Evolutionary conservation across 176 grass and related monocot species (phyloP).

Genomic region (Phragmites australis): DNA sequence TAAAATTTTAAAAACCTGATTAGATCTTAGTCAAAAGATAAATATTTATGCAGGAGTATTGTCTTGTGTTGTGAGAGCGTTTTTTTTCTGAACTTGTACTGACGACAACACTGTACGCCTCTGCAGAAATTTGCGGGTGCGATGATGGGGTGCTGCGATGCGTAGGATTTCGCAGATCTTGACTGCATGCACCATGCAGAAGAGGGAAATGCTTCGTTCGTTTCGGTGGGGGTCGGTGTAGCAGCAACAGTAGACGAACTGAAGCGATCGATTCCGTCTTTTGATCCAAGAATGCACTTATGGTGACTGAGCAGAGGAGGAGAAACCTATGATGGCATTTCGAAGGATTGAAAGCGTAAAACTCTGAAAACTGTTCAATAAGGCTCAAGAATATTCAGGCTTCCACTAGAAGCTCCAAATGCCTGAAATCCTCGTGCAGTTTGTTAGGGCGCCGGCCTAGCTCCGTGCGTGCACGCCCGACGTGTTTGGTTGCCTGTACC

Average conservation of each 20-base stretch:
- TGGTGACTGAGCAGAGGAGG: background rate
- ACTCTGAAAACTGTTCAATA: background rate
- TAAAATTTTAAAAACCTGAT: too few relatives aligned
- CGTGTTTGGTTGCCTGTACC: too few relatives aligned
- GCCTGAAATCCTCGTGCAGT: background rate
- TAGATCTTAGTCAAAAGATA: too few relatives aligned
- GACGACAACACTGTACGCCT: conserved; percentile 45
- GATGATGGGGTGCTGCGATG: conserved; percentile 39
- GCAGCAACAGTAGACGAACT: background rate
- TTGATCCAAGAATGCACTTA: conserved; percentile 8
- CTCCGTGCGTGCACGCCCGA: too few relatives aligned
- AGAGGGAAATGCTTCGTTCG: conserved; percentile 1
- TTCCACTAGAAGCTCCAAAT: background rate
- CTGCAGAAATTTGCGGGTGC: conserved; percentile 36
- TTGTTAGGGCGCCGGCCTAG: too few relatives aligned
- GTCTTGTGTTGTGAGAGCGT: background rate
- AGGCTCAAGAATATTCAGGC: background rate
- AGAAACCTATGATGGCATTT: conserved; percentile 20
- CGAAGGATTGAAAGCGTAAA: background rate
- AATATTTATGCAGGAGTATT: too few relatives aligned
- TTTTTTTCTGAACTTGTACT: background rate
- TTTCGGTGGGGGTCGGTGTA: background rate
- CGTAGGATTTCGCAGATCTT: conserved; percentile 56
- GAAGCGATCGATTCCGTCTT: conserved; percentile 23
- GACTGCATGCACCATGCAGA: conserved; percentile 31